These are phyloP conservation scores for Ustilago lituana DNA, from an alignment of 1,284 basidiomycete species.

Conservation along the genomic window DNA sequence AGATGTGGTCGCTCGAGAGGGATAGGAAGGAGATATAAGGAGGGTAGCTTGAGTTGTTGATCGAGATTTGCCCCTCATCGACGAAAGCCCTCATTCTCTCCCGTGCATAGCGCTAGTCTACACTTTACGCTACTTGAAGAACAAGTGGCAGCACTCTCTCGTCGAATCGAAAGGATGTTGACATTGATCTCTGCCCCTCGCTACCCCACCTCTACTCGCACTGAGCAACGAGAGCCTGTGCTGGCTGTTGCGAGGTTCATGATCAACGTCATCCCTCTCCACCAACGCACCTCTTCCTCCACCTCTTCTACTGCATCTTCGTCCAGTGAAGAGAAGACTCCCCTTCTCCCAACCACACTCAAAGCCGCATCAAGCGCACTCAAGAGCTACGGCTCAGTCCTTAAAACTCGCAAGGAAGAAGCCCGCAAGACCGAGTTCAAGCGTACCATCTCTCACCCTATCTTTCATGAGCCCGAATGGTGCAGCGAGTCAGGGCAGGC, in stretches of 20 bases:
- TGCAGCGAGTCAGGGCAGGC: not conserved
- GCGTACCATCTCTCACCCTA: slow-evolving; percentile 16
- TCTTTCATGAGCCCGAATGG: not conserved
- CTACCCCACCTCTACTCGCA: slow-evolving; percentile 11
- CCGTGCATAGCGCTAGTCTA: too few species aligned
- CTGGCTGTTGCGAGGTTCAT: slow-evolving; percentile 8
- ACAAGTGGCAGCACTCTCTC: too few species aligned
- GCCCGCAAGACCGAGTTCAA: slow-evolving; percentile 8
- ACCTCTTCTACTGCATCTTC: slow-evolving; percentile 6
- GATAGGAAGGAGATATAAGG: slow-evolving; percentile 7
- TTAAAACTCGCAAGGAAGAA: not conserved
- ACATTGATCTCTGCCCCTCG: slow-evolving; percentile 4
- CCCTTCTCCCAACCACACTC: slow-evolving; percentile 4
- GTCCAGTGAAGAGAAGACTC: slow-evolving; percentile 4
- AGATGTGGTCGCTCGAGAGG: not conserved
- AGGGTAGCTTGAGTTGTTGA: not conserved
- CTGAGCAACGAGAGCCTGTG: slow-evolving; percentile 9
- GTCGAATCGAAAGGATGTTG: slow-evolving; percentile 1
- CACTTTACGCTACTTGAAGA: not conserved
- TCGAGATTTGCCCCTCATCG: not conserved
- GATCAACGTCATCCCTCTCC: slow-evolving; percentile 4
- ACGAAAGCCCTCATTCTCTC: too few species aligned
- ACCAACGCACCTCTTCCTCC: slow-evolving; percentile 2
- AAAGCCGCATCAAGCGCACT: not conserved
- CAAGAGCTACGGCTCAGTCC: slow-evolving; percentile 12